Percentiles rank a stretch among this genome's conserved stretches.
Conservation (phyloP, 2,329 filamentous ascomycete species). For the Thelonectria rubi region DNA sequence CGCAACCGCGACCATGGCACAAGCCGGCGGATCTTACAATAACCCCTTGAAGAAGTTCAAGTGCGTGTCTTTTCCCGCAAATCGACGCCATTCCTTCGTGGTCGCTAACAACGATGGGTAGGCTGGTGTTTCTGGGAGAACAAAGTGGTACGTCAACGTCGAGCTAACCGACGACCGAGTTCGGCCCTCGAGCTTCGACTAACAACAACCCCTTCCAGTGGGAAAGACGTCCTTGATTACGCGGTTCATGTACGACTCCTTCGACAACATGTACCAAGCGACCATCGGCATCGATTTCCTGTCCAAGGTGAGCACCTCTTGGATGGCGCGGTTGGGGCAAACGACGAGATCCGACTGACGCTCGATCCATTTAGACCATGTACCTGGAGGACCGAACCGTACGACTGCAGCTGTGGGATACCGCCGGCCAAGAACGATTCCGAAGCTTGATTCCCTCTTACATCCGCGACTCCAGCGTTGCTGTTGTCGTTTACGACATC, state of each 20-base stretch:
- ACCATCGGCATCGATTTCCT: conserved; percentile 99
- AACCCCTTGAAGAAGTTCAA: conserved; percentile 99
- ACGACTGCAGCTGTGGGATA: conserved; percentile 97
- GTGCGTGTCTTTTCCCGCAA: conserved; percentile 58
- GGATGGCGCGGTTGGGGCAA: conserved; percentile 17
- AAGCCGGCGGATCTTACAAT: conserved; percentile 87
- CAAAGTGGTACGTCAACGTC: conserved; percentile 82
- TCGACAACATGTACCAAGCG: conserved; percentile 99
- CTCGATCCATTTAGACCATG: conserved; percentile 73
- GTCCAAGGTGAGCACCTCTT: conserved; percentile 75
- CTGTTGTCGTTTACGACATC: conserved; percentile 98
- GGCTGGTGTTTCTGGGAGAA: conserved; percentile 96
- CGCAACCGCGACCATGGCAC: conserved; percentile 72
- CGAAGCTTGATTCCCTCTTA: conserved; percentile 97
- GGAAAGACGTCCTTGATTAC: conserved; percentile 99
- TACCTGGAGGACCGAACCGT: conserved; percentile 99
- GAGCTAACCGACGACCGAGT: conserved; percentile 24
- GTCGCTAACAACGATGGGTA: conserved; percentile 51
- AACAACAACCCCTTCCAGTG: conserved; percentile 64
- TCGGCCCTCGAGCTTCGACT: conserved; percentile 37
- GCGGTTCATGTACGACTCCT: conserved; percentile 99
- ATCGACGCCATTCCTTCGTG: background rate
- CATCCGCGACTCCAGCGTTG: conserved; percentile 97
- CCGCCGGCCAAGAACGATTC: conserved; percentile 96
- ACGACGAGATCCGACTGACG: conserved; percentile 32